These are phyloP conservation scores for Rhytidiadelphus loreus DNA, from an alignment of 225 moss, liverwort and hornwort genomes.

Conservation along the genomic window DNA sequence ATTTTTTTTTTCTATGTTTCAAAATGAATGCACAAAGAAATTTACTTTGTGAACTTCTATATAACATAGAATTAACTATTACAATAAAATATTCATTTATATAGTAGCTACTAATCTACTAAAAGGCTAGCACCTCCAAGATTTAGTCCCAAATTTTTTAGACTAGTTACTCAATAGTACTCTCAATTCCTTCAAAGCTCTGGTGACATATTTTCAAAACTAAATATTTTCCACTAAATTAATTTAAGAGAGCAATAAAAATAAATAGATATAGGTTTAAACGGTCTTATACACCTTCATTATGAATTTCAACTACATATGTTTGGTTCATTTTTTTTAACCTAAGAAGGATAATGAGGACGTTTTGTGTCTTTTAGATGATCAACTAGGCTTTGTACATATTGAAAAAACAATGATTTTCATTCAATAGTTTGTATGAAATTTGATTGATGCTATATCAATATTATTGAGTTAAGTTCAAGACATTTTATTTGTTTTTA, in stretches of 20 bases:
- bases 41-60: background rate
- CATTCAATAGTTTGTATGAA: background rate
- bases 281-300: background rate
- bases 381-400: background rate
- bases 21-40: background rate
- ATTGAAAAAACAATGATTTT: background rate
- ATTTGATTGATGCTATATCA: background rate
- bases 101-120: background rate
- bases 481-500: background rate
- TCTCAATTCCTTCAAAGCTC: too few species aligned
- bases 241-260: background rate
- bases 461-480: background rate
- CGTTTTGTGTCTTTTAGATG: background rate
- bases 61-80: background rate
- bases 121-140: rapidly evolving
- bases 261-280: background rate
- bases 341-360: background rate
- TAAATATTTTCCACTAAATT: background rate
- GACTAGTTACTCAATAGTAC: background rate
- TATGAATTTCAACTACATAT: background rate
- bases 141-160: background rate
- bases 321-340: background rate
- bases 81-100: background rate
- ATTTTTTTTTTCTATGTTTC: background rate
- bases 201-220: background rate